These are phyloP conservation scores for Beta lomatogona DNA, from an alignment of 179 eudicot species.

Conservation along the genomic window DNA sequence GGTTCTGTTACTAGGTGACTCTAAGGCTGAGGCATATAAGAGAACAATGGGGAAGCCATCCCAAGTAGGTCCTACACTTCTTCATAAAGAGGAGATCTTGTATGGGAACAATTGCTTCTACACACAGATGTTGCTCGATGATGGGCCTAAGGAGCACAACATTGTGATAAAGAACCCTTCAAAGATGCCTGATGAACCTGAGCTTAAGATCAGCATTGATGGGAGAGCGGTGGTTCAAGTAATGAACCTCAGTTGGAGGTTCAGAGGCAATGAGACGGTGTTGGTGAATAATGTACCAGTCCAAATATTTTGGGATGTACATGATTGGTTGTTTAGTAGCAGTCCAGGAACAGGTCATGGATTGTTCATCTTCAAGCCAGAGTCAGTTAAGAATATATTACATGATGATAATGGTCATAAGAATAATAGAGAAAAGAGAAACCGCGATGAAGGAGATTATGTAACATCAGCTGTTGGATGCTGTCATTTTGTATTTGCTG, in stretches of 20 bases:
- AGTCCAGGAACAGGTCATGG: slow-evolving; percentile 29
- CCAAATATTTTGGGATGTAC: slow-evolving; percentile 67
- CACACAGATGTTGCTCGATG: slow-evolving; percentile 46
- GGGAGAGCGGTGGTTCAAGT: slow-evolving; percentile 46
- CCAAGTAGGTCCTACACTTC: slow-evolving; percentile 22
- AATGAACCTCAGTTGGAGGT: slow-evolving; percentile 57
- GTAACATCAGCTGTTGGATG: slow-evolving; percentile 20
- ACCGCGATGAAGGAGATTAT: background rate
- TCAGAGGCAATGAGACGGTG: slow-evolving; percentile 59
- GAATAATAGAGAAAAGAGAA: background rate
- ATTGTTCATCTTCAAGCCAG: slow-evolving; percentile 36
- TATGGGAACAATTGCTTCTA: slow-evolving; percentile 42
- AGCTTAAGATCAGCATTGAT: slow-evolving; percentile 47
- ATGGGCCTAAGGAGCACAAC: slow-evolving; percentile 47
- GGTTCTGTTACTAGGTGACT: slow-evolving; percentile 49
- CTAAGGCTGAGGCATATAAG: slow-evolving; percentile 41
- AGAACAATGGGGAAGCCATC: slow-evolving; percentile 31
- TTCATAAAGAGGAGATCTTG: slow-evolving; percentile 58
- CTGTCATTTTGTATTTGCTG: slow-evolving; percentile 38
- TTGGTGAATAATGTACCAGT: slow-evolving; percentile 53
- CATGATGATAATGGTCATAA: slow-evolving; percentile 6
- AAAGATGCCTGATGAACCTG: slow-evolving; percentile 37
- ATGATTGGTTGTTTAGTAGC: slow-evolving; percentile 56
- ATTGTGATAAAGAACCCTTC: slow-evolving; percentile 44
- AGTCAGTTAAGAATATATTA: slow-evolving; percentile 23